Evolutionary conservation across 2,329 filamentous ascomycete genomes (phyloP), one percentile per base, ranked within the genome.

Genomic region (Fusarium brevicatenulatum): DNA sequence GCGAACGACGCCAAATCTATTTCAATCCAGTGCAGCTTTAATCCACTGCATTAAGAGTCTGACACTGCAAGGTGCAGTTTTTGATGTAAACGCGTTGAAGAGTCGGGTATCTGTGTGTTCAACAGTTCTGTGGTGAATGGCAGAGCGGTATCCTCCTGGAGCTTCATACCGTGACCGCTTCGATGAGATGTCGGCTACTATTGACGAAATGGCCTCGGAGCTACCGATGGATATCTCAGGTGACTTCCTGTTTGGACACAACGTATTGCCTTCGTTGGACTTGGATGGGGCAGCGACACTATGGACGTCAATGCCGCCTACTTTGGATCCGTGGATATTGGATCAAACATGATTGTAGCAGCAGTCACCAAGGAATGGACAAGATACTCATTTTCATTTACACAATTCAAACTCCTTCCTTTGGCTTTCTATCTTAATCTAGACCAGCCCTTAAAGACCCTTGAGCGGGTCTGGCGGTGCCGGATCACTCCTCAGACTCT

Each of bases 381-480:
- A 5, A 25, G 25, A n/a, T 23, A 23, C 11, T 13, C 2, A 16
- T 9, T 50, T 9, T 13, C 1, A 50, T 50, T 18, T n/a, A 13
- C 15, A 18, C 3, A 12, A 12, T 4, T 32, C 32, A 0, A 18
- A 18, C 2, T 9, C 7, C 4, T 12, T 7, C 1, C 2, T 23
- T 13, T n/a, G 2, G 7, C 4, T 13, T 12, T 23, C 5, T 13
- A 32, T 32, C 28, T n/a, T 3, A 18, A 50, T 9, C 8, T 13
- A 21, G 4, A 9, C 7, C 9, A 23, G 4, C 5, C 6, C 55
- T 15, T 32, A 75, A 2, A 74, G 13, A 1, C 72, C 73, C 36
- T 80, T 81, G 4, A 80, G 52, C 15, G 80, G 80, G 56, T 81
- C 79, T 0, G 80, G 78, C 0, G 80, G 79, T 10, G 79, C 80